Conservation (phyloP, 768 basidiomycete genomes). For the Collybia sordida region DNA sequence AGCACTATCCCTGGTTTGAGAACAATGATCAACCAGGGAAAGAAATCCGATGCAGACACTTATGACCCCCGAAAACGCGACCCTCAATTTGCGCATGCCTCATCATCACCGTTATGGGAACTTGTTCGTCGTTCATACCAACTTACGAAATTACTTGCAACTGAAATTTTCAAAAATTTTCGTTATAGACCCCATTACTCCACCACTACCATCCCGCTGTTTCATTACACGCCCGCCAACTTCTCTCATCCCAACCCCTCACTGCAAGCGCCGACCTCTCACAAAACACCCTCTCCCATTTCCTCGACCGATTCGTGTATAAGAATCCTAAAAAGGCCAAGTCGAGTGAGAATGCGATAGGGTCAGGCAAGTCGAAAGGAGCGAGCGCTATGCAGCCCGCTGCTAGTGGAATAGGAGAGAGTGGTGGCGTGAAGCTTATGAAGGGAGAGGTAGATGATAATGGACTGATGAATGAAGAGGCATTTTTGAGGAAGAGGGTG, state of each 20-base stretch:
- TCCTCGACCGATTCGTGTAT: slow-evolving; percentile 96
- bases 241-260: slow-evolving; percentile 69
- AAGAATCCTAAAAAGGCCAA: slow-evolving; percentile 85
- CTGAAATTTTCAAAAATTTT: neutral
- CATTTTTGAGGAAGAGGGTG: slow-evolving; percentile 67
- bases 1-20: slow-evolving; percentile 41
- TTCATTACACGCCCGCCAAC: slow-evolving; percentile 80
- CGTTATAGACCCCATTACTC: slow-evolving; percentile 68
- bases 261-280: slow-evolving; percentile 87
- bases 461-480: slow-evolving; percentile 67
- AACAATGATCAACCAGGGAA: slow-evolving; percentile 31
- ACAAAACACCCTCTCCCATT: slow-evolving; percentile 90
- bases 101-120: slow-evolving; percentile 84
- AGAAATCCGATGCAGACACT: slow-evolving; percentile 22
- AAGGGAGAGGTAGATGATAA: slow-evolving; percentile 51
- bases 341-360: slow-evolving; percentile 24
- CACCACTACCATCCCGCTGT: slow-evolving; percentile 91
- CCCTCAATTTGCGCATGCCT: slow-evolving; percentile 82
- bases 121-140: slow-evolving; percentile 52
- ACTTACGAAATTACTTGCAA: neutral
- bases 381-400: slow-evolving; percentile 95
- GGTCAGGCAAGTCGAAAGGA: slow-evolving; percentile 55
- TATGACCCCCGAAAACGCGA: slow-evolving; percentile 94
- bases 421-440: slow-evolving; percentile 71
- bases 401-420: slow-evolving; percentile 58